phyloP scores from a whole-genome alignment of 306 rosid species.

The Geum urbanum region DNA sequence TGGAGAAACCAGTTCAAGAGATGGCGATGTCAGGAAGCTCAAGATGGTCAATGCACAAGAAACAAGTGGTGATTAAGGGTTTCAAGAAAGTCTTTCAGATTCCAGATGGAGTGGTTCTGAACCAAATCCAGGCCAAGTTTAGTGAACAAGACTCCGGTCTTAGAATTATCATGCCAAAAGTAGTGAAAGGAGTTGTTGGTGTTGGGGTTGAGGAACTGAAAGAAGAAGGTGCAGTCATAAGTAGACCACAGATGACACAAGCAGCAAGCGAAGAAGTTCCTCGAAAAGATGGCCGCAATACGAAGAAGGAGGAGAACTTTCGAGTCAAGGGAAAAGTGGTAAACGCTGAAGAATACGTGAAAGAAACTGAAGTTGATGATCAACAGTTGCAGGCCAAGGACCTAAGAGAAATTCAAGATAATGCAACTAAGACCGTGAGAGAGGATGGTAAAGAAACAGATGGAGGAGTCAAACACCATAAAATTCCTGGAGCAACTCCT shows the following conservation, averaged over 20 bases:
- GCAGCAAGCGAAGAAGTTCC: constrained; percentile 1
- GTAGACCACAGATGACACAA: constrained; percentile 8
- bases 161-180: constrained; percentile 57
- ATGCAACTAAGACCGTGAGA: neutral
- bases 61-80: constrained; percentile 45
- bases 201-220: constrained; percentile 49
- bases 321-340: neutral
- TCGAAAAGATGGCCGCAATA: neutral
- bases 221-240: constrained; percentile 31
- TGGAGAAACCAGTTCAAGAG: constrained; percentile 62
- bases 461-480: neutral
- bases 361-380: neutral
- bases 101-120: constrained; percentile 61
- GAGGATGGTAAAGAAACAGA: constrained; percentile 1
- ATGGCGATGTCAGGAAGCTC: constrained; percentile 31
- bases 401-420: neutral
- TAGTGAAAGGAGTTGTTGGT: constrained; percentile 45
- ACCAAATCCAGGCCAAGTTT: constrained; percentile 57
- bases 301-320: constrained; percentile 4
- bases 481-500: neutral
- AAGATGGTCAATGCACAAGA: constrained; percentile 51
- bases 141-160: constrained; percentile 47
- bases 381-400: neutral
- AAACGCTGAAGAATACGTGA: neutral
- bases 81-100: constrained; percentile 55